A percentile compares a stretch with the other conserved stretches of the same genome.
Evolutionary conservation across 2,329 filamentous ascomycete genomes (phyloP).

Genomic region (Xylaria sp.): DNA sequence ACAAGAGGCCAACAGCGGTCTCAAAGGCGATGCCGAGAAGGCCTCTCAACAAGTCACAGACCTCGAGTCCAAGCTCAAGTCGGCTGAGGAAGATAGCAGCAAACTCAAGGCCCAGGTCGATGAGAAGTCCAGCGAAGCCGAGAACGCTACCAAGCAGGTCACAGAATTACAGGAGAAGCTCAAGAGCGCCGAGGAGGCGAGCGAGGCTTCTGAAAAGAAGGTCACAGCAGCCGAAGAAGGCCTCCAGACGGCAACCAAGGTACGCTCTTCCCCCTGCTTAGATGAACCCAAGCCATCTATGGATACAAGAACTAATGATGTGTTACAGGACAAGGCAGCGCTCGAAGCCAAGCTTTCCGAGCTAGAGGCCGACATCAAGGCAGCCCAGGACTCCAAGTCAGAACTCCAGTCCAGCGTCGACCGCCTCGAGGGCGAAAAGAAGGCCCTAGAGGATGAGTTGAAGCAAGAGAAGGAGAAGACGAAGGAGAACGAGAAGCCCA

Average conservation of each 20-base stretch:
- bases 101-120: slow-evolving; percentile 18
- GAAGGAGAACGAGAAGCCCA: slow-evolving; percentile 23
- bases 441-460: slow-evolving; percentile 33
- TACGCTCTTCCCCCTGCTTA: slow-evolving; percentile 30
- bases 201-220: slow-evolving; percentile 45
- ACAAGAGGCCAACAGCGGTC: slow-evolving; percentile 32
- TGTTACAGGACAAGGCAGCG: slow-evolving; percentile 35
- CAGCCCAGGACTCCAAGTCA: slow-evolving; percentile 30
- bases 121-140: slow-evolving; percentile 9
- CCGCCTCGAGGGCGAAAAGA: slow-evolving; percentile 37
- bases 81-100: slow-evolving; percentile 35
- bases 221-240: slow-evolving; percentile 46
- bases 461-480: slow-evolving; percentile 24
- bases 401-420: slow-evolving; percentile 33
- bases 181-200: slow-evolving; percentile 38
- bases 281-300: not conserved
- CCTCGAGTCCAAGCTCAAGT: slow-evolving; percentile 31
- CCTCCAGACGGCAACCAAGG: slow-evolving; percentile 42
- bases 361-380: slow-evolving; percentile 33
- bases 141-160: slow-evolving; percentile 12
- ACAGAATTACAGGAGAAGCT: slow-evolving; percentile 29
- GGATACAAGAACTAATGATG: slow-evolving; percentile 2
- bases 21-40: slow-evolving; percentile 36
- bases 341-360: slow-evolving; percentile 36
- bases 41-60: slow-evolving; percentile 33